phyloP scores from a whole-genome alignment of 768 basidiomycete species.

The Tylopilus felleus region DNA sequence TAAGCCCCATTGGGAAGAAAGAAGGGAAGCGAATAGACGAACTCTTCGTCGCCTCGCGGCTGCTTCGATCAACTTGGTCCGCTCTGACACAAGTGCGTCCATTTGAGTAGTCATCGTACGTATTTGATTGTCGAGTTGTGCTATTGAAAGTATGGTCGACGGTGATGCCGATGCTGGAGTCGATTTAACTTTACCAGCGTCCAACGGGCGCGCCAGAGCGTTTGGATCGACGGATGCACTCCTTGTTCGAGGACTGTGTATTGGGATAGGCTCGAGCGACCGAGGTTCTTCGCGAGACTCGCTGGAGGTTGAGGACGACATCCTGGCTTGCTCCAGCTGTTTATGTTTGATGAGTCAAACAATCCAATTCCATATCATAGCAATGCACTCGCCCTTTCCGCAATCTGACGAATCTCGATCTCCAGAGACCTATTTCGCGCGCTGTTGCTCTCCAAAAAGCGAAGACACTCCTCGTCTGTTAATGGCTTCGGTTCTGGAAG shows the following conservation, averaged over 20 bases:
- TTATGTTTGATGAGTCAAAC: neutral
- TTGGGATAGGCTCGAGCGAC: neutral
- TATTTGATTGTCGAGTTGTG: conserved; percentile 38
- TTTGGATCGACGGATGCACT: conserved; percentile 23
- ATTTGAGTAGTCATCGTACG: conserved; percentile 32
- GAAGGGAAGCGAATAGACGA: neutral
- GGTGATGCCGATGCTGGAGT: conserved; percentile 1
- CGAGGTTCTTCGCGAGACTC: neutral
- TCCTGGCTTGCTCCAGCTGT: conserved; percentile 24
- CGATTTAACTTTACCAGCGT: neutral
- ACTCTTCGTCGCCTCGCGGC: conserved; percentile 25
- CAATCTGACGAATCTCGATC: conserved; percentile 40
- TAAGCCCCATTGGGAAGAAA: neutral
- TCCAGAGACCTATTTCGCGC: conserved; percentile 44
- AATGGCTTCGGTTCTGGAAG: conserved; percentile 20
- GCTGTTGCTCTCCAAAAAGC: conserved; percentile 37
- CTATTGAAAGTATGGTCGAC: conserved; percentile 17
- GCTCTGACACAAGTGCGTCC: conserved; percentile 38
- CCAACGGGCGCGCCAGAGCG: conserved; percentile 5
- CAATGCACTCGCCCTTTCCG: conserved; percentile 31
- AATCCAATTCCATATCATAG: neutral
- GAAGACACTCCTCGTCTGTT: conserved; percentile 39
- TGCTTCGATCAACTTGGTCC: conserved; percentile 28
- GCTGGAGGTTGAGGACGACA: conserved; percentile 1
- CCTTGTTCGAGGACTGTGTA: conserved; percentile 13